Base-by-base conservation (phyloP, 2,329 filamentous ascomycete genomes). In the Blastomyces gilchristii region DNA sequence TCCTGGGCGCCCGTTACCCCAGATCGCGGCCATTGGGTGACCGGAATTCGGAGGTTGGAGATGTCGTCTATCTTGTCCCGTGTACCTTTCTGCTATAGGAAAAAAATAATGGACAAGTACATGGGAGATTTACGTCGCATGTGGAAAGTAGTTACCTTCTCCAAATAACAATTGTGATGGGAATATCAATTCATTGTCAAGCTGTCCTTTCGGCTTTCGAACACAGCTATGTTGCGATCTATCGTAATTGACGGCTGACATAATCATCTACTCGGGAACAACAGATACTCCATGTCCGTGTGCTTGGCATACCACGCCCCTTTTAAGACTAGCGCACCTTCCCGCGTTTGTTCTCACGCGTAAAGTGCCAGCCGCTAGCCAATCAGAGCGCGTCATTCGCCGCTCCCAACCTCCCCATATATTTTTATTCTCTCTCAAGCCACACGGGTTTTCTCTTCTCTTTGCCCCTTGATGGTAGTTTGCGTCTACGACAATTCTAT, bases 1-100 rank as follows among this genome's bases (percentile, higher is more conserved):
- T 47, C 57, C 79, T 63, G 68, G 54, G 74, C 77, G 63, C 76
- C 77, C 77, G 79, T 79, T 57, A 64, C 71, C 58, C 58, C 59
- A 59, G 41, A 45, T 47, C 3, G 22, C 53, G n/a, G 53, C 53
- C 53, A 57, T 57, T 25, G 16, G 41, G 43, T 34, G 12, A 11
- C 31, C 7, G 6, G 47, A 43, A 11, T 31, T 11, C 22, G n/a
- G 28, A 61, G 28, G 59, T 16, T 37, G 25, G 25, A 25, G 43
- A 2, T 31, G 45, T 28, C 37, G 45, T 59, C 22, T 56, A n/a
- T 56, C 16, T 22, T 39, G 16, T 39, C 34, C 16, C 16, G 2
- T 25, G 5, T 37, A 54, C 16, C 5, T 47, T 1, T 47, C 12
- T 18, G 52, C 37, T 37, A 25, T 16, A 37, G 52, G 31, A 37